Evolutionary conservation across 176 grass and related monocot species (phyloP).

Genomic region (sorghum (Sorghum bicolor)): Sorghum_bicolor_NCBIv3 NC_012874.2:62641501-62642000

Average conservation of each 20-base stretch:
- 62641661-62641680: conserved; percentile 8
- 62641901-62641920: not conserved
- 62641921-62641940: not conserved
- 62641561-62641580: not conserved
- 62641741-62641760: not conserved
- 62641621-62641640: not conserved
- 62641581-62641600: too few species aligned
- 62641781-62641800: conserved; percentile 11
- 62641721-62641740: not conserved
- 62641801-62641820: not conserved
- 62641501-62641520: not conserved
- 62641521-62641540: not conserved
- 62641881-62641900: not conserved
- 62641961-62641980: not conserved
- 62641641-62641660: not conserved
- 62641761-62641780: not conserved
- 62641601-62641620: too few species aligned
- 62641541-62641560: not conserved
- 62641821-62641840: not conserved
- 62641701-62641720: not conserved
- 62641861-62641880: not conserved
- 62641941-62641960: not conserved
- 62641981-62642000: not conserved
- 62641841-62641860: not conserved
- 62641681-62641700: not conserved